Evolutionary conservation across 768 basidiomycete genomes (phyloP), one percentile per base, ranked within the genome.

Genomic region (Suillus subalutaceus): DNA sequence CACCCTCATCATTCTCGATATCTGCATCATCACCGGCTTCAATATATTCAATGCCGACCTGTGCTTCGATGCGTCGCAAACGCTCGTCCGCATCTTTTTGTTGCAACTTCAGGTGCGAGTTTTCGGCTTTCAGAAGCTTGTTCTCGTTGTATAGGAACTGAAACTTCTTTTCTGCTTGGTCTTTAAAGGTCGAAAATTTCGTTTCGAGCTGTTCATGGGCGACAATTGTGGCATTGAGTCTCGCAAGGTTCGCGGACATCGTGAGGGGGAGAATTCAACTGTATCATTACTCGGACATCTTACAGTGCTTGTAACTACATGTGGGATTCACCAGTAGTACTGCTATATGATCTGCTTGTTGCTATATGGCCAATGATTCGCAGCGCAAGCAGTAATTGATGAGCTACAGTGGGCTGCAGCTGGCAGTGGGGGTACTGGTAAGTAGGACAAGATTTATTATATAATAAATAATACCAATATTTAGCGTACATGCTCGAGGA

Each of bases 291-390:
- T 48, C 2, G 9, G 46, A 48, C 46, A 48, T 48, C n/a, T 9
- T 48, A 48, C 46, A 48, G 46, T 48, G 46, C 46, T n/a, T 48
- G 46, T 48, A 48, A n/a, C 46, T 48, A 48, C 46, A 48, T 48
- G n/a, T 48, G 46, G n/a, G 46, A 48, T 48, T n/a, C 46, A 48
- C 46, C 20, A 48, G 9, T 48, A 48, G 46, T 48, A 48, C 46
- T 48, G 46, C 46, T 48, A 48, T 48, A 48, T 48, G 46, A 48
- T 48, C 46, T 48, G 46, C 46, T 48, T 48, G 46, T 48, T 48
- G 9, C 46, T 48, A 48, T 26, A 26, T 48, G 20, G 20, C 46
- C 46, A 48, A 48, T 48, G 46, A 10, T 48, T 48, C 9, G 20
- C 46, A 48, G 46, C n/a, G 10, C 46, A 10, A 48, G 46, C 46